Percentiles rank a stretch among this genome's conserved stretches.
These are phyloP conservation scores for Mycena leptocephala DNA, from an alignment of 768 basidiomycete genomes.

Conservation along the genomic window DNA sequence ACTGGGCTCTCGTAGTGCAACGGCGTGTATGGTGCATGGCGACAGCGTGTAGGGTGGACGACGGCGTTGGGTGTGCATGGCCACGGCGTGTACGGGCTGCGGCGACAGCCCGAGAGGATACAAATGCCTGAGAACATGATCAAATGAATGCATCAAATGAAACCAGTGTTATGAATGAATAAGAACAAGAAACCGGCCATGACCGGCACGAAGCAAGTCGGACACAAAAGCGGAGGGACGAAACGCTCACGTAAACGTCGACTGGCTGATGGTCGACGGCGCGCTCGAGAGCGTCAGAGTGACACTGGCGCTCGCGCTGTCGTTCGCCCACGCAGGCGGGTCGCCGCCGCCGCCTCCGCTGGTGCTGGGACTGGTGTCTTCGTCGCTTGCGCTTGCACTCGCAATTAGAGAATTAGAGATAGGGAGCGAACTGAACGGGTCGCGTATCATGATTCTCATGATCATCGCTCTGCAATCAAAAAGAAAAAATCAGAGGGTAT, in stretches of 20 bases:
- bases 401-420: background rate
- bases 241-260: background rate
- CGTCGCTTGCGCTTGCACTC: background rate
- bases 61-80: background rate
- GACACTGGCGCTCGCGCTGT: background rate
- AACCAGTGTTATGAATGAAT: too few species aligned
- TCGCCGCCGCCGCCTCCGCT: background rate
- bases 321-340: background rate
- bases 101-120: too few species aligned
- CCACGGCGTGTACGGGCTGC: background rate
- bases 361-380: background rate
- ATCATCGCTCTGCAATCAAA: background rate
- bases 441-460: background rate
- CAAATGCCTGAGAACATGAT: too few species aligned
- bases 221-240: background rate
- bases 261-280: background rate
- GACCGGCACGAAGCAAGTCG: too few species aligned
- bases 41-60: background rate
- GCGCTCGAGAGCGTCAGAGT: background rate
- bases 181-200: too few species aligned
- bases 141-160: background rate
- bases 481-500: background rate
- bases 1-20: too few species aligned
- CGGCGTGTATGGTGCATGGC: too few species aligned
- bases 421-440: background rate